Percentiles rank a stretch among this genome's conserved stretches.
phyloP scores from a whole-genome alignment of 1,284 basidiomycete species.

The Fomitopsis palustris region DNA sequence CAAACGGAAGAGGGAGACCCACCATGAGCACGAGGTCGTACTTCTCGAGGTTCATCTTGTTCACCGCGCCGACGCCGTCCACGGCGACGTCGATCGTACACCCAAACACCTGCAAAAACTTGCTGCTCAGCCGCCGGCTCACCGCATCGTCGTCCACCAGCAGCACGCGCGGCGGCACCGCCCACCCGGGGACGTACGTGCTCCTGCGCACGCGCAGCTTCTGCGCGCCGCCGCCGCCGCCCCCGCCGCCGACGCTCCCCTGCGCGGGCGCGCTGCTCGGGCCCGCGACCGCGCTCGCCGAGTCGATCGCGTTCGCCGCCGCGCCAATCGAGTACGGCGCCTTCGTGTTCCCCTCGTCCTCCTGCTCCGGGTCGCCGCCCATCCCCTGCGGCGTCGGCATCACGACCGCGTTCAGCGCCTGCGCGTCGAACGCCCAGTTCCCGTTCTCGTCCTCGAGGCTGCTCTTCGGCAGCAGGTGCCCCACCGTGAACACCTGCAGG shows the following conservation, averaged over 20 bases:
- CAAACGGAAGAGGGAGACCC: slow-evolving; percentile 26
- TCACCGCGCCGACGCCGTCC: slow-evolving; percentile 90
- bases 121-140: slow-evolving; percentile 83
- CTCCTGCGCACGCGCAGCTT: slow-evolving; percentile 66
- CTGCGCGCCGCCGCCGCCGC: slow-evolving; percentile 25
- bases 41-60: slow-evolving; percentile 94
- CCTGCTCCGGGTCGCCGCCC: slow-evolving; percentile 28
- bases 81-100: slow-evolving; percentile 94
- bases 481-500: slow-evolving; percentile 79
- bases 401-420: slow-evolving; percentile 26
- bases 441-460: slow-evolving; percentile 49
- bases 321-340: slow-evolving; percentile 19
- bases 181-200: slow-evolving; percentile 87
- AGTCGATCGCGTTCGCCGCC: slow-evolving; percentile 15
- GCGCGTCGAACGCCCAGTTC: slow-evolving; percentile 53
- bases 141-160: slow-evolving; percentile 96
- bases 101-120: slow-evolving; percentile 94
- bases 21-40: slow-evolving; percentile 96
- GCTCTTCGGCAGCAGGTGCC: slow-evolving; percentile 68
- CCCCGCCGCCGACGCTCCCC: slow-evolving; percentile 9
- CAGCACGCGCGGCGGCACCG: slow-evolving; percentile 81
- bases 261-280: slow-evolving; percentile 1
- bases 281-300: slow-evolving; percentile 12
- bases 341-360: slow-evolving; percentile 23
- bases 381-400: slow-evolving; percentile 31